These are phyloP conservation scores for Boletellus ananas DNA, from an alignment of 768 basidiomycete genomes.

Conservation along the genomic window DNA sequence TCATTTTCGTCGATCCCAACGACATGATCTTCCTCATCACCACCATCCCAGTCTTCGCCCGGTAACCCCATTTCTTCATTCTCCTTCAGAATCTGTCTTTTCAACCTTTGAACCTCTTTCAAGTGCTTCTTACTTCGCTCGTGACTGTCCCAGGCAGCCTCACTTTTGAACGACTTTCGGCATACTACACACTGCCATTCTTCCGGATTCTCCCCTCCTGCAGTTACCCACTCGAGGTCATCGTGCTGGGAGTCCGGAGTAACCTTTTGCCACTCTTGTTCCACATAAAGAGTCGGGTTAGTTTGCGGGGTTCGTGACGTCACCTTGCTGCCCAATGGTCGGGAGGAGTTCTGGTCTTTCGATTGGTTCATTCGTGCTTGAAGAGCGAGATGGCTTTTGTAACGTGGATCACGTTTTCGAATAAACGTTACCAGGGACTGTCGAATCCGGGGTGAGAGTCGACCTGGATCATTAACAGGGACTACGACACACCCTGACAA, in stretches of 20 bases:
- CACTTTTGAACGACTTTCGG: slow-evolving; percentile 81
- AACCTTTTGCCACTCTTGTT: slow-evolving; percentile 88
- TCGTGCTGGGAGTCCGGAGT: slow-evolving; percentile 31
- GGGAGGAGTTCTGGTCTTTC: slow-evolving; percentile 29
- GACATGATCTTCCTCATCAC: slow-evolving; percentile 17
- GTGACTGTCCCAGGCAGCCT: slow-evolving; percentile 94
- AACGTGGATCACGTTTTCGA: slow-evolving; percentile 86
- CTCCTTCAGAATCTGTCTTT: slow-evolving; percentile 73
- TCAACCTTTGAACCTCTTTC: slow-evolving; percentile 78
- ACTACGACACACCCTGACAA: slow-evolving; percentile 62
- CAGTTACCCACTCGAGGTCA: slow-evolving; percentile 74
- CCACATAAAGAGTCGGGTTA: slow-evolving; percentile 51
- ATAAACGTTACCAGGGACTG: slow-evolving; percentile 74
- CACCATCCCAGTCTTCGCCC: slow-evolving; percentile 30
- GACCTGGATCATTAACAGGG: not conserved
- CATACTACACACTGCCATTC: slow-evolving; percentile 98
- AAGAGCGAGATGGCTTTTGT: slow-evolving; percentile 57
- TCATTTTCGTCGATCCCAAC: slow-evolving; percentile 8
- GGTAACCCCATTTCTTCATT: slow-evolving; percentile 59
- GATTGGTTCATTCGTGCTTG: slow-evolving; percentile 41
- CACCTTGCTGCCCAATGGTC: slow-evolving; percentile 22
- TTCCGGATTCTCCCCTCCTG: slow-evolving; percentile 66
- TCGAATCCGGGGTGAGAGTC: not conserved
- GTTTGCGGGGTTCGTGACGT: slow-evolving; percentile 26
- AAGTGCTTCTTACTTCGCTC: slow-evolving; percentile 93